Conservation (phyloP, 1,284 basidiomycete genomes). For the Heterobasidion annosum region DNA sequence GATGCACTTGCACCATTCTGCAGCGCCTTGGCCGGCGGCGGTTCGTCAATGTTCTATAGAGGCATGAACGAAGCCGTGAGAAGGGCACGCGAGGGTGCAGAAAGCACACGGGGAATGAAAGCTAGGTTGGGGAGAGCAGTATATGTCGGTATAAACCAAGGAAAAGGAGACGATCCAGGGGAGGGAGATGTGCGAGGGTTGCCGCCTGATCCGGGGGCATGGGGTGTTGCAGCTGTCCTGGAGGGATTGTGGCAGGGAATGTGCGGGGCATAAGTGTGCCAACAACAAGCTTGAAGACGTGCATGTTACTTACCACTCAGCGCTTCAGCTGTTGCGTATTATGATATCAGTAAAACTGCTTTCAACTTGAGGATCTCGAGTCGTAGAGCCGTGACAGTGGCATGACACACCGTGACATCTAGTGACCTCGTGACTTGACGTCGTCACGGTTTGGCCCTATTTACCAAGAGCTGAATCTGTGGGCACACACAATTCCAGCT, state of each 20-base stretch:
- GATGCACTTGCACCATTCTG: constrained; percentile 44
- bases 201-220: constrained; percentile 46
- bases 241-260: constrained; percentile 19
- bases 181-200: constrained; percentile 6
- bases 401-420: neutral
- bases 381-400: too few relatives aligned
- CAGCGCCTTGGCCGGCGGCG: constrained; percentile 19
- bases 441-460: too few relatives aligned
- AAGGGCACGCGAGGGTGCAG: constrained; percentile 32
- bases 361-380: too few relatives aligned
- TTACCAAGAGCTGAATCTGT: too few relatives aligned
- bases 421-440: neutral
- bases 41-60: neutral
- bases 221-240: constrained; percentile 34
- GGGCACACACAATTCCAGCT: too few relatives aligned
- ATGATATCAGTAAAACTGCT: too few relatives aligned
- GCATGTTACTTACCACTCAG: too few relatives aligned
- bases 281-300: too few relatives aligned
- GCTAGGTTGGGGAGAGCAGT: constrained; percentile 39
- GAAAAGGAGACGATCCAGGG: constrained; percentile 8
- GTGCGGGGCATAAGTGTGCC: neutral
- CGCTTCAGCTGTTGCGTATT: too few relatives aligned
- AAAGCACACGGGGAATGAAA: constrained; percentile 36
- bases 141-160: constrained; percentile 28
- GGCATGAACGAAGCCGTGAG: constrained; percentile 24